These are phyloP conservation scores for Panicum hallii DNA, from an alignment of 202 grass and related monocot species.

Conservation along the genomic window DNA sequence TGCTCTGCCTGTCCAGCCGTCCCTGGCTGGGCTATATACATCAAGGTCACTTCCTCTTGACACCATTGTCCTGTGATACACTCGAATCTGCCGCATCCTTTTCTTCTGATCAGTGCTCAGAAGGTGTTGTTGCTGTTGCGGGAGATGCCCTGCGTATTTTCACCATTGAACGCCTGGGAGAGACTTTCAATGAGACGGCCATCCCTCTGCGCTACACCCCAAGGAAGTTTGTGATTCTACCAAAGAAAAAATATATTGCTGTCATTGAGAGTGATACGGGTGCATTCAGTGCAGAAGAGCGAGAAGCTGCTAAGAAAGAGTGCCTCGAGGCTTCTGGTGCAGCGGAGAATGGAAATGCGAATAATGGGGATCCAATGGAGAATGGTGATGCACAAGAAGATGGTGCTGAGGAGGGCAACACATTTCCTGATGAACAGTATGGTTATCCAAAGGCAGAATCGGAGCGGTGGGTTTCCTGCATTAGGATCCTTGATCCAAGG, in stretches of 20 bases:
- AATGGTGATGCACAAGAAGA: slow-evolving; percentile 80
- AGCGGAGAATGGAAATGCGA: slow-evolving; percentile 72
- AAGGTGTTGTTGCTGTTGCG: slow-evolving; percentile 96
- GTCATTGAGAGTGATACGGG: slow-evolving; percentile 95
- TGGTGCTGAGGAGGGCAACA: slow-evolving; percentile 61
- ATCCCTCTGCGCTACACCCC: slow-evolving; percentile 91
- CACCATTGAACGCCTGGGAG: slow-evolving; percentile 85
- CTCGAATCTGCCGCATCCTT: slow-evolving; percentile 95
- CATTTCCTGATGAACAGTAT: slow-evolving; percentile 89
- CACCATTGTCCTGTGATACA: slow-evolving; percentile 88
- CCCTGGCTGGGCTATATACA: slow-evolving; percentile 98
- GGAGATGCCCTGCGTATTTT: slow-evolving; percentile 89
- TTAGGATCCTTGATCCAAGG: slow-evolving; percentile 96
- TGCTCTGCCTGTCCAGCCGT: slow-evolving; percentile 95
- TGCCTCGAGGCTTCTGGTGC: slow-evolving; percentile 74
- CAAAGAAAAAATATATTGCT: slow-evolving; percentile 84
- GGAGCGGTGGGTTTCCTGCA: slow-evolving; percentile 95
- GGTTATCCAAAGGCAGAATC: slow-evolving; percentile 93
- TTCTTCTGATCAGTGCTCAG: slow-evolving; percentile 96
- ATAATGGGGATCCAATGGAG: slow-evolving; percentile 74
- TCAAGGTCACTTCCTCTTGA: slow-evolving; percentile 95
- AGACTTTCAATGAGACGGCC: slow-evolving; percentile 94
- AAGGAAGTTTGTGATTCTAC: slow-evolving; percentile 90
- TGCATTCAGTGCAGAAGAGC: slow-evolving; percentile 81
- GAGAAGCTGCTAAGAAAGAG: slow-evolving; percentile 88